Percentiles rank a stretch among this genome's conserved stretches.
Evolutionary conservation across 345 rosid genomes (phyloP).

Genomic region (Passiflora organensis): DNA sequence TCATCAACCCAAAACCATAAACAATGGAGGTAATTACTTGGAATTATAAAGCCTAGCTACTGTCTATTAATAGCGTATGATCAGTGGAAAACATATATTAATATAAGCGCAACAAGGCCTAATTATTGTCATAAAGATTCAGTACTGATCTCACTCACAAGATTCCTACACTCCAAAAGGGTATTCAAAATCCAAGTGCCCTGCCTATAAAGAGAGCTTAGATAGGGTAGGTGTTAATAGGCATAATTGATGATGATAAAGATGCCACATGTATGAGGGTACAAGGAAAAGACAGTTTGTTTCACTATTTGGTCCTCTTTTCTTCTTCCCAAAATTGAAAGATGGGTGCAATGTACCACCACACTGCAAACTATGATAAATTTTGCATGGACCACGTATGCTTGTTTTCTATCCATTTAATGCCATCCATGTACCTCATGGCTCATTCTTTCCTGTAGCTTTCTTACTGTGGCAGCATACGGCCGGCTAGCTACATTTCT

Average conservation of each 20-base stretch:
- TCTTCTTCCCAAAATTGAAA: conserved; percentile 2
- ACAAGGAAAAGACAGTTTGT: background rate
- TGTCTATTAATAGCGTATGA: background rate
- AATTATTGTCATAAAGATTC: conserved; percentile 30
- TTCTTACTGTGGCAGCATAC: conserved; percentile 11
- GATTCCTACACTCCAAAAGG: conserved; percentile 6
- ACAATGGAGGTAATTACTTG: background rate
- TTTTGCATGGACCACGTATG: conserved; percentile 18
- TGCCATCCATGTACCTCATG: conserved; percentile 3
- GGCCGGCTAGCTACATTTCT: background rate
- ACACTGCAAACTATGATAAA: background rate
- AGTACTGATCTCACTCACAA: conserved; percentile 11
- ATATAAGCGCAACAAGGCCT: conserved; percentile 21
- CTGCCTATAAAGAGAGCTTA: conserved; percentile 19
- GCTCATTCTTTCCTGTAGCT: conserved; percentile 2
- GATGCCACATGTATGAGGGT: conserved; percentile 27
- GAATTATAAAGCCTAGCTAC: background rate
- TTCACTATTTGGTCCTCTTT: background rate
- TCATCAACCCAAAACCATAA: too few relatives aligned
- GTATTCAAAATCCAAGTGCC: conserved; percentile 14
- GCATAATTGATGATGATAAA: conserved; percentile 31
- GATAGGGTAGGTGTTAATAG: conserved; percentile 47
- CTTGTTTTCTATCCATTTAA: conserved; percentile 11
- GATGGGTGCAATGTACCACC: background rate
- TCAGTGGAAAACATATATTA: background rate